These are phyloP conservation scores for Farysia itapuensis DNA, from an alignment of 1,284 basidiomycete genomes.

Conservation along the genomic window DNA sequence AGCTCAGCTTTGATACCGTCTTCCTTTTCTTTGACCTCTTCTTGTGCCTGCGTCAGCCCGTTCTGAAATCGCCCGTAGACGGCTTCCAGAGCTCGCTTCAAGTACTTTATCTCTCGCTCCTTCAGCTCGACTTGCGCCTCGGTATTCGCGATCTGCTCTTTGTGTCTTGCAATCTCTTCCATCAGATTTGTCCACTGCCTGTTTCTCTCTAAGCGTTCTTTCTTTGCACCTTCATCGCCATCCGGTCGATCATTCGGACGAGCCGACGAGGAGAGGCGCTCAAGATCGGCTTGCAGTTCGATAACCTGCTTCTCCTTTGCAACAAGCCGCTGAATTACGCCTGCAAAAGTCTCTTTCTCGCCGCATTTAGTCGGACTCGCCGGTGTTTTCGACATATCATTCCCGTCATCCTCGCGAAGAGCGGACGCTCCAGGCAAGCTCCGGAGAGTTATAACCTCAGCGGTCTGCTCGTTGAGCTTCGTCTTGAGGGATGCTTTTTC, in stretches of 20 bases:
- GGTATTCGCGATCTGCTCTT: conserved; percentile 68
- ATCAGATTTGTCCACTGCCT: conserved; percentile 75
- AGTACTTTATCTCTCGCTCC: conserved; percentile 73
- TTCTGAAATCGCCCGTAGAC: conserved; percentile 75
- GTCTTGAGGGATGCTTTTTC: conserved; percentile 68
- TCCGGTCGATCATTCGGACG: conserved; percentile 31
- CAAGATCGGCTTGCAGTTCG: conserved; percentile 73
- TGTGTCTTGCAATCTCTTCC: conserved; percentile 75
- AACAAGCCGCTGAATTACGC: conserved; percentile 77
- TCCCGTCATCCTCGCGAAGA: conserved; percentile 10
- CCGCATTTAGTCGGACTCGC: conserved; percentile 27
- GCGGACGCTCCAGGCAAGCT: conserved; percentile 61
- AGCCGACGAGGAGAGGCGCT: conserved; percentile 60
- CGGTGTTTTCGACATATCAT: conserved; percentile 2
- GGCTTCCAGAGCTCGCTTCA: conserved; percentile 80
- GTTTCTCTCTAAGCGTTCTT: conserved; percentile 75
- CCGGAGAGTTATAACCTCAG: conserved; percentile 70
- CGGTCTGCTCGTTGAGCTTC: conserved; percentile 67
- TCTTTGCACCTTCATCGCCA: conserved; percentile 63
- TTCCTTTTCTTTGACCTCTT: conserved; percentile 29
- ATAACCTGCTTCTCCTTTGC: conserved; percentile 82
- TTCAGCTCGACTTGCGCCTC: conserved; percentile 66
- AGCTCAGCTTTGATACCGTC: conserved; percentile 3
- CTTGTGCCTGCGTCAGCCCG: conserved; percentile 58
- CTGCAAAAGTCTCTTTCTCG: conserved; percentile 66